Evolutionary conservation across 176 grass and related monocot species (phyloP), one percentile per base, ranked within the genome.

Genomic region (Triticum timopheevii): DNA sequence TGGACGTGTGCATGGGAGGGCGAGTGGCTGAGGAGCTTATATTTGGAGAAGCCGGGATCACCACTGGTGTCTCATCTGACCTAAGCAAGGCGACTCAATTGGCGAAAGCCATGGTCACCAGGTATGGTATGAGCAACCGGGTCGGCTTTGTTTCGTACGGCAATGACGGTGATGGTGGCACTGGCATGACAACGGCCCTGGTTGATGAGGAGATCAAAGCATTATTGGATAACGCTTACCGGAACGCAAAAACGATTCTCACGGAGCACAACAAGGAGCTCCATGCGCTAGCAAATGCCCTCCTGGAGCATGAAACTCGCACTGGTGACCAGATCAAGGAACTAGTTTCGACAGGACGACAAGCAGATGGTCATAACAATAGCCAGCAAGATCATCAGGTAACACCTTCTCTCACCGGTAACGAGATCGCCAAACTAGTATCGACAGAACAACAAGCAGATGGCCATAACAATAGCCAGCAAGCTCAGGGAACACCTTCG

Each of bases 1-100:
- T 95, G 56, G 91, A 92, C 56, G 80, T 92, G 0, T 81, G 79
- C 83, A 95, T 95, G 93, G 93, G 93, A 47, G 93, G 91, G n/a
- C 78, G 87, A 13, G 92, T 94, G 7, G 92, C 92, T 0, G 87
- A 95, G 56, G 93, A 95, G 73, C 87, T 95, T 65, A 90, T 95
- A 86, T 92, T 86, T 67, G 90, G 89, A 58, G 92, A 91, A 59
- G 79, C 61, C 0, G 90, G 90, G 86, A 83, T 92, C 28, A 92
- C 88, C 7, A 80, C 82, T 0, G 93, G 87, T 13, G 73, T 74
- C 23, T 85, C 79, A 5, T 77, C 84, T 31, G 93, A 95, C 77
- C 66, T 95, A 54, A 23, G 36, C 27, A 33, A 66, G 54, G 93
- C 93, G 3, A 95, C 93, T 10, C n/a, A 8, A 19, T 10, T 95